Evolutionary conservation across 2,329 filamentous ascomycete species (phyloP), one percentile per base, ranked within the genome.

Genomic region (Cytospora piceicola): DNA sequence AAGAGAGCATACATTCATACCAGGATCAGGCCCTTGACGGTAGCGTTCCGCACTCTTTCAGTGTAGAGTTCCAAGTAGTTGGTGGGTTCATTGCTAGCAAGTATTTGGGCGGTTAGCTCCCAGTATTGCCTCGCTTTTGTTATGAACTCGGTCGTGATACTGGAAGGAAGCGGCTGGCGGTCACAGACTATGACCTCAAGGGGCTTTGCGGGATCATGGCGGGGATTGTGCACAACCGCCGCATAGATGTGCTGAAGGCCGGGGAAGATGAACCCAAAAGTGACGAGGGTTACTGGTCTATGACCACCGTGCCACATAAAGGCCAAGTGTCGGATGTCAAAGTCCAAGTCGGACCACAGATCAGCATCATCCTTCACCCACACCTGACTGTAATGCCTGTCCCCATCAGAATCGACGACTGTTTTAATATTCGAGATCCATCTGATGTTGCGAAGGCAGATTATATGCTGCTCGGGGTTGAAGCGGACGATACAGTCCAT

Each of bases 211-310:
- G 30, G 22, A 34, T 39, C 1, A 22, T 14, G 11, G 0, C 46
- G 46, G 4, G 30, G 30, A 2, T 12, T 1, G 1, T 39, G 8
- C 12, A 36, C 7, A 12, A 53, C 15, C 0, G n/a, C 30, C 8
- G 30, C 15, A n/a, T 53, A 53, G 22, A 53, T 2, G 12, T 6
- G 30, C 4, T 6, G 30, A 8, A 61, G 30, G 46, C 14, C 22
- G 1, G 46, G 46, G 14, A 61, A 61, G 46, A n/a, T 15, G 17
- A 11, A 0, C 2, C 9, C 8, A 32, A 61, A 36, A 2, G 32
- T n/a, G 15, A 15, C 7, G 1, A 60, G 1, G 15, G 5, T 14
- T 1, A 34, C 1, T 8, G 0, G 11, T 11, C 12, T 3, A 7
- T 1, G 1, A 20, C 22, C 1, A 2, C 4, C 6, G 2, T 12